These are phyloP conservation scores for Orbilia javanica DNA, from an alignment of 2,329 filamentous ascomycete species.

Conservation along the genomic window DNA sequence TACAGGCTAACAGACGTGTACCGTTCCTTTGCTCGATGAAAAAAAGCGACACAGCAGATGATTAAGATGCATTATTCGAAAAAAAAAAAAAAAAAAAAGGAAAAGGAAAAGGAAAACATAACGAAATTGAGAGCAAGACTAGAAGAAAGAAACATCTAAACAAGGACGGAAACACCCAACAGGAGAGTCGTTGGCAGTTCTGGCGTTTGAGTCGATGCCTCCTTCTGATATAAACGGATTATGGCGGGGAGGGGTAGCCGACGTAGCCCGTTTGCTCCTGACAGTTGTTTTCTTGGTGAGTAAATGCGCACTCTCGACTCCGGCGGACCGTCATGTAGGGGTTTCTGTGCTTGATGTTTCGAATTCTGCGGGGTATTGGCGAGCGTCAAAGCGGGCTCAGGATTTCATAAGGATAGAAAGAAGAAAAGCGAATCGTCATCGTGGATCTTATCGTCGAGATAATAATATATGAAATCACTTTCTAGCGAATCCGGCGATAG, in stretches of 20 bases:
- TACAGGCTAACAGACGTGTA: conserved; percentile 58
- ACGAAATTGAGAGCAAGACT: conserved; percentile 23
- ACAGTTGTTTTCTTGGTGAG: neutral
- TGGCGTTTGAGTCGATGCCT: conserved; percentile 14
- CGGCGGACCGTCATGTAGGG: neutral
- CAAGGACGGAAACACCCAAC: conserved; percentile 28
- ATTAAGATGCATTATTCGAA: conserved; percentile 58
- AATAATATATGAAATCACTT: conserved; percentile 54
- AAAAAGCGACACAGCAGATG: conserved; percentile 42
- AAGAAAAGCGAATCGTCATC: conserved; percentile 54
- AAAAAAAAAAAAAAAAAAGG: conserved; percentile 17
- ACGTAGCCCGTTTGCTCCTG: conserved; percentile 8
- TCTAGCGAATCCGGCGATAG: neutral
- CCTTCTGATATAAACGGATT: neutral
- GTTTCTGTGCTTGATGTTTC: conserved; percentile 28
- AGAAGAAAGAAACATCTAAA: conserved; percentile 44
- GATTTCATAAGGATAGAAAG: conserved; percentile 32
- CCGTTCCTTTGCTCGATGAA: conserved; percentile 53
- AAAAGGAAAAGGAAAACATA: conserved; percentile 23
- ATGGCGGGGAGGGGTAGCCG: neutral
- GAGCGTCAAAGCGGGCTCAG: conserved; percentile 23
- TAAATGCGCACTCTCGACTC: conserved; percentile 13
- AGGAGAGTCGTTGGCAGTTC: conserved; percentile 24
- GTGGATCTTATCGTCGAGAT: conserved; percentile 55
- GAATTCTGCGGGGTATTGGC: conserved; percentile 17